Evolutionary conservation across 306 rosid species (phyloP).

Genomic region (Prunus mira): DNA sequence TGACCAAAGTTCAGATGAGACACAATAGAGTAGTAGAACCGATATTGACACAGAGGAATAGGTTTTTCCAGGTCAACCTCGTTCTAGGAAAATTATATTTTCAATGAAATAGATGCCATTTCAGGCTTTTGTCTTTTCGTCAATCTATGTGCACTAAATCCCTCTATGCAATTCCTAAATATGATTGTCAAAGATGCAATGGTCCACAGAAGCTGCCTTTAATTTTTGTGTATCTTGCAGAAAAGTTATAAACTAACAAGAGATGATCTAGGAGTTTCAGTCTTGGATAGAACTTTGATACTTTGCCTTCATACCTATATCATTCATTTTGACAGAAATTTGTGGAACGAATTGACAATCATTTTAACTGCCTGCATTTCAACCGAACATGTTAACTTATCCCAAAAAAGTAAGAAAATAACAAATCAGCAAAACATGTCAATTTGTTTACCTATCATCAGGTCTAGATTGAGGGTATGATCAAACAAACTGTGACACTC

Average conservation of each 20-base stretch:
- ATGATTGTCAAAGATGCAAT: slow-evolving; percentile 8
- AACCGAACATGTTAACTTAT: too few relatives aligned
- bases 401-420: too few relatives aligned
- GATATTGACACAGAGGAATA: slow-evolving; percentile 25
- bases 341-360: neutral
- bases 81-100: neutral
- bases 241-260: too few relatives aligned
- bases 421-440: neutral
- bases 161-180: neutral
- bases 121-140: neutral
- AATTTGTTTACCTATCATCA: too few relatives aligned
- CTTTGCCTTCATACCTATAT: neutral
- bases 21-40: slow-evolving; percentile 26
- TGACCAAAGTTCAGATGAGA: slow-evolving; percentile 56
- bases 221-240: neutral
- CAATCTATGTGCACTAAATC: neutral
- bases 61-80: neutral
- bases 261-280: slow-evolving; percentile 1
- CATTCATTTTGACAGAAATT: neutral
- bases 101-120: neutral
- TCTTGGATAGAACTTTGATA: neutral
- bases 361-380: too few relatives aligned
- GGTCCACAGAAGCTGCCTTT: neutral
- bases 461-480: too few relatives aligned
- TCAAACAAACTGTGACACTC: too few relatives aligned